These are phyloP conservation scores for Gossypium aridum DNA, from an alignment of 441 rosid species.

Conservation along the genomic window DNA sequence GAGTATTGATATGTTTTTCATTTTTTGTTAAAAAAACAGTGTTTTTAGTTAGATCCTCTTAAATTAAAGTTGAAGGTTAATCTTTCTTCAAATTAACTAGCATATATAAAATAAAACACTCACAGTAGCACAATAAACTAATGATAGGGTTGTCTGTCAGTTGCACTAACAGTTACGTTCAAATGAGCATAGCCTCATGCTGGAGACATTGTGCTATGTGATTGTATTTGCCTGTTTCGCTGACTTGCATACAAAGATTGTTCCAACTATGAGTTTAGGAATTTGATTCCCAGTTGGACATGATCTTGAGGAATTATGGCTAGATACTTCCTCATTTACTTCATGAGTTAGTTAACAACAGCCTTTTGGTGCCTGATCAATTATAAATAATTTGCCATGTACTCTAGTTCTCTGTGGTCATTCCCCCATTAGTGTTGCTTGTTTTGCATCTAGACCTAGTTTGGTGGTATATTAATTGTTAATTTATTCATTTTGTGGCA, in stretches of 20 bases:
- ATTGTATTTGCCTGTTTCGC: not conserved
- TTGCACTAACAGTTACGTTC: not conserved
- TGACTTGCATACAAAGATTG: not conserved
- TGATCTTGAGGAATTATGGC: not conserved
- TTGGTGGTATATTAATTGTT: not conserved
- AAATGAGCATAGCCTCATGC: not conserved
- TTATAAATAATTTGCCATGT: not conserved
- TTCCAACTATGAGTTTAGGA: not conserved
- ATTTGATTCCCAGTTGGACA: not conserved
- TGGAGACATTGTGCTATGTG: not conserved
- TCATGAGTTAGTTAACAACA: not conserved
- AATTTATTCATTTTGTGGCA: constrained; percentile 30
- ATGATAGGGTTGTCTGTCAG: not conserved
- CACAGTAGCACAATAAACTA: constrained; percentile 3
- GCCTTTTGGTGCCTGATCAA: not conserved
- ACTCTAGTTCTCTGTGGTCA: not conserved
- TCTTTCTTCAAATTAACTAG: not conserved
- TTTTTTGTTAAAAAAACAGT: not conserved
- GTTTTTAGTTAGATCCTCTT: not conserved
- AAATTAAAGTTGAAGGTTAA: constrained; percentile 3
- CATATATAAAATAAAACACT: not conserved
- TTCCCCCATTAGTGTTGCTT: not conserved
- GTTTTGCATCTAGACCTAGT: not conserved
- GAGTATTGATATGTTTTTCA: not conserved
- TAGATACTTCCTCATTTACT: not conserved